Conservation (phyloP, 495 filamentous ascomycete species). For the Xylaria sp. region DNA sequence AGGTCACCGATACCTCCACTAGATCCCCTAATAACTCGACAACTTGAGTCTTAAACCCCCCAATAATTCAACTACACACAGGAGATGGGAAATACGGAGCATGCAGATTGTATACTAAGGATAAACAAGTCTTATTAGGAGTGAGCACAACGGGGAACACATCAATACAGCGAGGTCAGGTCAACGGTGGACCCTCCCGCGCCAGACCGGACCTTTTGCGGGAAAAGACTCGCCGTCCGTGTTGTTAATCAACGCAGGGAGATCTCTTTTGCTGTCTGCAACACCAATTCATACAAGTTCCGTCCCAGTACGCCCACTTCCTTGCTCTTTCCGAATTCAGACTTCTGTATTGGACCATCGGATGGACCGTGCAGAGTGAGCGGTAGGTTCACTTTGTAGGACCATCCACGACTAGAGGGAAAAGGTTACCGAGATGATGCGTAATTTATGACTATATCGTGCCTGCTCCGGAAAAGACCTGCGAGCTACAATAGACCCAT, state of each 20-base stretch:
- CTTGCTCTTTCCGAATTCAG: conserved; percentile 53
- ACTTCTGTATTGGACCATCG: conserved; percentile 33
- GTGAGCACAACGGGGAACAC: conserved; percentile 24
- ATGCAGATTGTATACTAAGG: not conserved
- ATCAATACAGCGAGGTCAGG: conserved; percentile 23
- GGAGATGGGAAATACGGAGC: not conserved
- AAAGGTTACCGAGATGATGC: conserved; percentile 41
- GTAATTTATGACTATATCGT: conserved; percentile 53
- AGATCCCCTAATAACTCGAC: too few relatives aligned
- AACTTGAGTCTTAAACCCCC: not conserved
- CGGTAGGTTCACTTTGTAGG: conserved; percentile 45
- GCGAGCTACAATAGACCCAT: conserved; percentile 57
- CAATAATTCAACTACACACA: not conserved
- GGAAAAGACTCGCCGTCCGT: conserved; percentile 28
- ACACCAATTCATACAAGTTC: conserved; percentile 60
- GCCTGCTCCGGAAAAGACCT: conserved; percentile 52
- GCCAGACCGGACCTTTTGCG: conserved; percentile 31
- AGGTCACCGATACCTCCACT: not conserved
- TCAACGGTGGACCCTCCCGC: conserved; percentile 13
- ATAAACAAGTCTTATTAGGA: conserved; percentile 35
- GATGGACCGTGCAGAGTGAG: conserved; percentile 20
- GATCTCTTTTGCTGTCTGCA: conserved; percentile 43
- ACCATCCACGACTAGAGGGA: conserved; percentile 45
- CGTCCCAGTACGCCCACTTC: conserved; percentile 54
- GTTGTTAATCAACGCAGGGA: conserved; percentile 37